Conservation (phyloP, 495 filamentous ascomycete genomes). For the Penicillium soppii region DNA sequence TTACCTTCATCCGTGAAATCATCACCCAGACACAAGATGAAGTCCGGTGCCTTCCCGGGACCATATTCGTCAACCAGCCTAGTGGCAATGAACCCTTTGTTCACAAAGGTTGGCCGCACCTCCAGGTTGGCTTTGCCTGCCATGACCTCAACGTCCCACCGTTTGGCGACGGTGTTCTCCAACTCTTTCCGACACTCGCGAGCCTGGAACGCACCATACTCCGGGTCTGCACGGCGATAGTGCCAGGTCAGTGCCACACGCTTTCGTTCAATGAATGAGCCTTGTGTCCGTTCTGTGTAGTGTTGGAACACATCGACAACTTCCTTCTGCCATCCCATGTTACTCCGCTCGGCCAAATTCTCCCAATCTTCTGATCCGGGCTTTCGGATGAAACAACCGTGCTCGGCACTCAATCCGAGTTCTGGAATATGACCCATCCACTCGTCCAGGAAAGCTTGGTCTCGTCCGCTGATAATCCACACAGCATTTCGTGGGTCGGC, state of each 20-base stretch:
- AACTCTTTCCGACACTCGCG: slow-evolving; percentile 74
- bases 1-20: slow-evolving; percentile 97
- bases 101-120: slow-evolving; percentile 92
- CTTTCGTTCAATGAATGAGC: slow-evolving; percentile 91
- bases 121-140: slow-evolving; percentile 93
- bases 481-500: slow-evolving; percentile 78
- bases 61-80: slow-evolving; percentile 68
- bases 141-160: slow-evolving; percentile 92
- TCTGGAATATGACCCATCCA: slow-evolving; percentile 83
- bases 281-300: slow-evolving; percentile 80
- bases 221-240: slow-evolving; percentile 85
- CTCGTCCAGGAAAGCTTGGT: slow-evolving; percentile 82
- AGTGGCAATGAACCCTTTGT: slow-evolving; percentile 92
- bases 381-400: slow-evolving; percentile 87
- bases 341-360: slow-evolving; percentile 74
- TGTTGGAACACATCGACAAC: slow-evolving; percentile 78
- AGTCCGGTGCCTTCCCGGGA: slow-evolving; percentile 60
- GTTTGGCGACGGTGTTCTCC: slow-evolving; percentile 67
- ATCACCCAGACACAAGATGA: slow-evolving; percentile 87
- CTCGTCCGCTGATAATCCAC: slow-evolving; percentile 97
- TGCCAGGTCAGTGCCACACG: slow-evolving; percentile 94
- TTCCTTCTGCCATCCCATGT: slow-evolving; percentile 88
- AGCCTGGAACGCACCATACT: slow-evolving; percentile 73
- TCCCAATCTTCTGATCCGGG: slow-evolving; percentile 75
- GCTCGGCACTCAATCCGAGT: slow-evolving; percentile 89